Base-by-base conservation (phyloP, 1,284 basidiomycete species). In the Moesziomyces globuligerus region DNA sequence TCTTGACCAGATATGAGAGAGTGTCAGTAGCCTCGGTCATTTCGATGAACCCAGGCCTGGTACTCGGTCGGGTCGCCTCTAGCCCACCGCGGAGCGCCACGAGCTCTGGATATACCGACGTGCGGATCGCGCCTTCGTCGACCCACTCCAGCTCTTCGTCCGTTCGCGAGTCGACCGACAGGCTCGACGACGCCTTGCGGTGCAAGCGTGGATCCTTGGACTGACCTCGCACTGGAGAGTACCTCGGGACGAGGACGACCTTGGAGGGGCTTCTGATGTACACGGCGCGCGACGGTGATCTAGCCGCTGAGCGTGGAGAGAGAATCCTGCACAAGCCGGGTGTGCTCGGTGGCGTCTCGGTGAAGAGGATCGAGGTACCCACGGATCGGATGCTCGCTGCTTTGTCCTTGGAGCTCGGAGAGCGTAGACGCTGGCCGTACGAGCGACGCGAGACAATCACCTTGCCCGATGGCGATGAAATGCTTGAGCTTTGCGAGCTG, bases 391-490 rank as follows among this genome's bases (percentile, higher is more conserved):
- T 61, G 25, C 68, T 71, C 3, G 50, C 51, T 2, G 62, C 55
- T 20, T 61, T 57, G n/a, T 58, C 62, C 2, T 44, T 28, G 7
- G 36, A 34, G 18, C 43, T 43, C 0, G 62, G 49, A 6, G 68
- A 65, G 0, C 55, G 49, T 15, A 64, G 36, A 7, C 45, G 52
- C 24, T 53, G 51, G 1, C 68, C 61, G 23, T 66, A 65, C 7
- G 68, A 71, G 11, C 68, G 61, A 25, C 57, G 68, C 20, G 61
- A 65, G 18, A 66, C 58, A 11, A 71, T 71, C 43, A 61, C 55
- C 11, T 61, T 66, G 5, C 68, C 68, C 4, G 58, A 55, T 4
- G 68, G 68, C 17, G 57, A 53, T 9, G 62, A 62, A 3, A 54
- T 50, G 2, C 50, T 48, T 6, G 68, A 65, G 40, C 58, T 66